A percentile compares a stretch with the other conserved stretches of the same genome.
Evolutionary conservation across 768 basidiomycete species (phyloP).

Genomic region (Suillus decipiens): DNA sequence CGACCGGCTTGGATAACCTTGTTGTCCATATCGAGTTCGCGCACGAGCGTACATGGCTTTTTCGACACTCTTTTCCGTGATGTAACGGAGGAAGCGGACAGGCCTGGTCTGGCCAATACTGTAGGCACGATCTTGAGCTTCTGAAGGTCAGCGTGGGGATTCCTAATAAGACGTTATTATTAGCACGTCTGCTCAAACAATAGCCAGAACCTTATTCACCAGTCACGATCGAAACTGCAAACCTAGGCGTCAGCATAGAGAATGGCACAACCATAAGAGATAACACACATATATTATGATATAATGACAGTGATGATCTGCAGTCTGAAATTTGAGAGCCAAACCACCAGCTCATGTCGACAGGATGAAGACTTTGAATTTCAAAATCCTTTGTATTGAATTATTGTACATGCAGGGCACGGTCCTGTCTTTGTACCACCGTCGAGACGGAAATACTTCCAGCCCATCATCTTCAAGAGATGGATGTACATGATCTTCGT

Average conservation of each 20-base stretch:
- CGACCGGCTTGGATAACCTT: constrained; percentile 99
- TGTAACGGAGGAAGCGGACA: constrained; percentile 93
- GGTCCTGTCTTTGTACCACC: too few species aligned
- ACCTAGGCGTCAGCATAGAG: constrained; percentile 16
- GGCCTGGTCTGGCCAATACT: constrained; percentile 99
- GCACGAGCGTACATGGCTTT: constrained; percentile 97
- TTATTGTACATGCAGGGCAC: constrained; percentile 75
- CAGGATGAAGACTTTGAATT: constrained; percentile 85
- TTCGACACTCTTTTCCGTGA: constrained; percentile 97
- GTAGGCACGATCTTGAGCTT: constrained; percentile 99
- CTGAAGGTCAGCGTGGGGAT: constrained; percentile 98
- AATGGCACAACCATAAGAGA: constrained; percentile 3
- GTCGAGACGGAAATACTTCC: too few species aligned
- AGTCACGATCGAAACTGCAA: constrained; percentile 76
- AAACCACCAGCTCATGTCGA: constrained; percentile 94
- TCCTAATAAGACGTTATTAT: constrained; percentile 54
- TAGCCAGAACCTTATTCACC: constrained; percentile 34
- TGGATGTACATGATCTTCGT: too few species aligned
- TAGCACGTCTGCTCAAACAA: constrained; percentile 1
- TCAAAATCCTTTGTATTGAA: constrained; percentile 92
- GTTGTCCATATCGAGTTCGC: constrained; percentile 97
- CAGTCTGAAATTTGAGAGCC: constrained; percentile 93
- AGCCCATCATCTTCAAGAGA: too few species aligned
- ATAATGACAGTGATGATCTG: constrained; percentile 97
- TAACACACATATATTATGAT: too few species aligned